A percentile compares a stretch with the other conserved stretches of the same genome.
phyloP scores from a whole-genome alignment of 305 asterid species.

The Fraxinus baroniana region DNA sequence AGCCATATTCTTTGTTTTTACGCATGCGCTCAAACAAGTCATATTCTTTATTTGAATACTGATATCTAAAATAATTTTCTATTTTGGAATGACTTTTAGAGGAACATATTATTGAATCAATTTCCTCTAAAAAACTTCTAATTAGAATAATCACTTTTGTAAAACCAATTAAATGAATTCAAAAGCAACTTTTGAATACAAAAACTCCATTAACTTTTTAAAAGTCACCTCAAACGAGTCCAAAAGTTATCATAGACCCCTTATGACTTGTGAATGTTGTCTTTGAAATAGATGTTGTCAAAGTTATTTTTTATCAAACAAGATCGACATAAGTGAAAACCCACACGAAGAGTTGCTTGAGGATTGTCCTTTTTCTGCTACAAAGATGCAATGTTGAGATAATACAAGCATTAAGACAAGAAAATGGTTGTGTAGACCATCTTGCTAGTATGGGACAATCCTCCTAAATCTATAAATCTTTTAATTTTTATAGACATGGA shows the following conservation, averaged over 20 bases:
- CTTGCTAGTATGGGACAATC: neutral
- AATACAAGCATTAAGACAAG: neutral
- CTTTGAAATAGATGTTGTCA: too few species aligned
- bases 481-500: neutral
- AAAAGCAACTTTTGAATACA: neutral
- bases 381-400: neutral
- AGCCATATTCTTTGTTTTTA: too few species aligned
- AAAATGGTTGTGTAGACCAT: neutral
- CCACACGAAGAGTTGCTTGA: neutral
- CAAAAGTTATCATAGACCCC: neutral
- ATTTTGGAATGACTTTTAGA: too few species aligned
- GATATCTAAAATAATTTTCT: too few species aligned
- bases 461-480: neutral
- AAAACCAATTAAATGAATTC: too few species aligned
- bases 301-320: neutral
- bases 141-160: too few species aligned
- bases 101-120: too few species aligned
- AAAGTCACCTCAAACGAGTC: neutral
- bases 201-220: too few species aligned
- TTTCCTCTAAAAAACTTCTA: constrained; percentile 3
- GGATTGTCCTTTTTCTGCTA: neutral
- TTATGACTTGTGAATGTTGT: neutral
- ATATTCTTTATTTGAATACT: too few species aligned
- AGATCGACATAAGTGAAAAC: too few species aligned
- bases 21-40: too few species aligned